These are phyloP conservation scores for Pseudogymnoascus sp. DNA, from an alignment of 2,329 filamentous ascomycete genomes.

Conservation along the genomic window DNA sequence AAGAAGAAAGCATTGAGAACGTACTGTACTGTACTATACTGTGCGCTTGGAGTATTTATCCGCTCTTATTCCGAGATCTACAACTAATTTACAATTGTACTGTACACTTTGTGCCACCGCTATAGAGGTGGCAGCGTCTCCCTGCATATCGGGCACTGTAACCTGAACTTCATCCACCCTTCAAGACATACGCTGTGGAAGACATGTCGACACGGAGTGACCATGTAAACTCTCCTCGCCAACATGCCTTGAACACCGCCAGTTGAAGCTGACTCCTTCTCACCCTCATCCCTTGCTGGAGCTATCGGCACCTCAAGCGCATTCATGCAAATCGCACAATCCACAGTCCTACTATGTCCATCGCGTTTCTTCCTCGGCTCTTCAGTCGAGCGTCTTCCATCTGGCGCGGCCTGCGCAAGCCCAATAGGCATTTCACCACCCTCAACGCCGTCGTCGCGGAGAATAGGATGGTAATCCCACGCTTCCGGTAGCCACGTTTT, in stretches of 20 bases:
- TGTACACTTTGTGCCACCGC: slow-evolving; percentile 18
- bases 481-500: slow-evolving; percentile 62
- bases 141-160: slow-evolving; percentile 93
- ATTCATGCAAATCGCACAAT: slow-evolving; percentile 94
- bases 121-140: slow-evolving; percentile 82
- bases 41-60: not conserved
- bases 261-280: slow-evolving; percentile 30
- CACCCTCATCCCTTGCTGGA: slow-evolving; percentile 48
- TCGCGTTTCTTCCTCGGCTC: slow-evolving; percentile 36
- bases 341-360: slow-evolving; percentile 50
- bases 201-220: slow-evolving; percentile 92
- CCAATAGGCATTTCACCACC: slow-evolving; percentile 76
- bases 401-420: slow-evolving; percentile 38
- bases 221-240: slow-evolving; percentile 83
- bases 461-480: slow-evolving; percentile 91
- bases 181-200: slow-evolving; percentile 90
- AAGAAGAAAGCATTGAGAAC: not conserved
- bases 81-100: not conserved
- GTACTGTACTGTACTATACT: too few relatives aligned
- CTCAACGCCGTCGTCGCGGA: slow-evolving; percentile 76
- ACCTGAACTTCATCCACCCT: slow-evolving; percentile 87
- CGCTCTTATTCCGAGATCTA: not conserved
- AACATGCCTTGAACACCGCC: slow-evolving; percentile 62
- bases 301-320: slow-evolving; percentile 83
- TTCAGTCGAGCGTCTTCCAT: slow-evolving; percentile 30